phyloP scores from a whole-genome alignment of 352 stramenopile species.

The Phytophthora sojae region DNA sequence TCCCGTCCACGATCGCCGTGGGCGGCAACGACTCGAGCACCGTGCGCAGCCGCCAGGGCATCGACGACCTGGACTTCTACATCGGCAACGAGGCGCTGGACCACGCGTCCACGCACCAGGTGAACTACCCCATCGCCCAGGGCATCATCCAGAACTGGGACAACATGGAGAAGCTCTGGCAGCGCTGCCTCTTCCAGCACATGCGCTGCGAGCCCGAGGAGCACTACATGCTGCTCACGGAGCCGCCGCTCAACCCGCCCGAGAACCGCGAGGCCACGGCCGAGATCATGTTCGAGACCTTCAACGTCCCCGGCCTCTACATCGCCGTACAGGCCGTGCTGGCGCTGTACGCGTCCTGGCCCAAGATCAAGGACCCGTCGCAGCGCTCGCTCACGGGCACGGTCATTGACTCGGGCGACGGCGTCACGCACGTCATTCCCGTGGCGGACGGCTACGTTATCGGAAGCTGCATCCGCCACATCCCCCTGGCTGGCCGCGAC shows the following conservation, averaged over 20 bases:
- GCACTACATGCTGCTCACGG: constrained; percentile 93
- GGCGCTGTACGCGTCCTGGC: constrained; percentile 94
- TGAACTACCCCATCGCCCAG: constrained; percentile 92
- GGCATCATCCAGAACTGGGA: constrained; percentile 96
- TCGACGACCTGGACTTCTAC: constrained; percentile 97
- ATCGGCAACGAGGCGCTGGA: constrained; percentile 94
- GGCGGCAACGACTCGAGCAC: constrained; percentile 66
- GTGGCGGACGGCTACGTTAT: constrained; percentile 97
- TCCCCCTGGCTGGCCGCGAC: constrained; percentile 93
- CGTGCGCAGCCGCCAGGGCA: constrained; percentile 88
- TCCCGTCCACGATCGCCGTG: constrained; percentile 94
- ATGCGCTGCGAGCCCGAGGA: constrained; percentile 95
- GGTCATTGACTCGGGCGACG: constrained; percentile 95
- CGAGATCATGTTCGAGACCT: constrained; percentile 98
- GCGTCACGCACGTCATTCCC: constrained; percentile 95
- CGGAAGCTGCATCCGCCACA: constrained; percentile 94
- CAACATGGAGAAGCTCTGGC: constrained; percentile 96
- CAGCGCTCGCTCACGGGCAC: constrained; percentile 94
- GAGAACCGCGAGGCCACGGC: constrained; percentile 96
- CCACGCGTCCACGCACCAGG: constrained; percentile 91
- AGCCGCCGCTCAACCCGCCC: constrained; percentile 94
- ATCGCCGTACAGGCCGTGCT: constrained; percentile 96
- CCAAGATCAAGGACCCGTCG: constrained; percentile 86
- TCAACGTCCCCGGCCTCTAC: constrained; percentile 95
- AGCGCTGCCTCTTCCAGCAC: constrained; percentile 94